phyloP scores from a whole-genome alignment of 371 early-diverging fungal genomes.

The Circinella umbellata region DNA sequence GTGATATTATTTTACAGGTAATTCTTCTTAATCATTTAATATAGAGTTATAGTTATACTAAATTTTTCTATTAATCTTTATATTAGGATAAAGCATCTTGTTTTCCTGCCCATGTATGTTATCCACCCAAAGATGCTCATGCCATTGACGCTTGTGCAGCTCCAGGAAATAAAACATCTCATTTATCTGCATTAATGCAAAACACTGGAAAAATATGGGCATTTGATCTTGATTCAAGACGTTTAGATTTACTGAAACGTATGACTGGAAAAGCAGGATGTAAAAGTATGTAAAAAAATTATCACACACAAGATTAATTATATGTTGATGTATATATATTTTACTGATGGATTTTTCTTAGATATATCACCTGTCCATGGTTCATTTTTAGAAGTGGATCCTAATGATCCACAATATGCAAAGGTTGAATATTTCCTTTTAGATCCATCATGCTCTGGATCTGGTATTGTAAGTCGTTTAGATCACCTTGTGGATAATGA shows the following conservation, averaged over 20 bases:
- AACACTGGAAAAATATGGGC: slow-evolving; percentile 91
- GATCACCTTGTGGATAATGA: slow-evolving; percentile 81
- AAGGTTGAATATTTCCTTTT: slow-evolving; percentile 91
- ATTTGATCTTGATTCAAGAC: slow-evolving; percentile 85
- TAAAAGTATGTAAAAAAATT: slow-evolving; percentile 70
- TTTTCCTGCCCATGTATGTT: slow-evolving; percentile 93
- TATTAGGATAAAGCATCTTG: slow-evolving; percentile 93
- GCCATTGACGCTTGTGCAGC: slow-evolving; percentile 99
- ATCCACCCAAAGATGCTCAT: slow-evolving; percentile 69
- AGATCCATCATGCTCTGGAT: slow-evolving; percentile 99
- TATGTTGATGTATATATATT: slow-evolving; percentile 11
- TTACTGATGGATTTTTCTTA: slow-evolving; percentile 18
- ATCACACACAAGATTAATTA: neutral
- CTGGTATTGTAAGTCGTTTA: slow-evolving; percentile 90
- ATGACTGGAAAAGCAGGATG: slow-evolving; percentile 82
- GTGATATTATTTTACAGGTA: slow-evolving; percentile 87
- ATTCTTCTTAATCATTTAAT: neutral
- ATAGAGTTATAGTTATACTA: neutral
- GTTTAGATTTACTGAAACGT: slow-evolving; percentile 79
- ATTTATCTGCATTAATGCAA: slow-evolving; percentile 86
- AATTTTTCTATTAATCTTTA: too few species aligned
- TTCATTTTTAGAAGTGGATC: slow-evolving; percentile 74
- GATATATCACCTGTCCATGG: slow-evolving; percentile 66
- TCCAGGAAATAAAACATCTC: slow-evolving; percentile 99
- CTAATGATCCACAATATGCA: slow-evolving; percentile 61